Base-by-base conservation (phyloP, 2,329 filamentous ascomycete species). In the Ophiostoma sp. region DNA sequence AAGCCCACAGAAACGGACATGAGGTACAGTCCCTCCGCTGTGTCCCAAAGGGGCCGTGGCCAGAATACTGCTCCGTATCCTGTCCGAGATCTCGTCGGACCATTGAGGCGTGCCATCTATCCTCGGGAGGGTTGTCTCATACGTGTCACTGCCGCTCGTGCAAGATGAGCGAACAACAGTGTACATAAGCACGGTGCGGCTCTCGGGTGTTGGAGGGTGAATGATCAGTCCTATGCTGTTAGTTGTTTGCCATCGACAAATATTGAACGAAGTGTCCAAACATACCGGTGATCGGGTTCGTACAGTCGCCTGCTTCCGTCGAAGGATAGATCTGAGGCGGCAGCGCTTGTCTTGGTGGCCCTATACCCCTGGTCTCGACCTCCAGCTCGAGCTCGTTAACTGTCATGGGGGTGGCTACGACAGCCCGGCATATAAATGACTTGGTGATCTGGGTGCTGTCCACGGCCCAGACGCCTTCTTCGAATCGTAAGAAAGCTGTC, bases 401-500 rank as follows among this genome's bases (percentile, higher is more conserved):
- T 16, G 79, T 75, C 47, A 81, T 79, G 0, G 85, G 84, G 0
- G 84, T 85, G 1, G 81, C 81, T 5, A 87, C 80, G 2, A 86
- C 77, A 2, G 84, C 85, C n/a, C 84, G 81, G 62, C 81, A 84
- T 55, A 79, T 73, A 47, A 38, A 45, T 27, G 60, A 65, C 67
- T 60, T 62, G 12, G 27, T 4, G 9, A 18, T n/a, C 4, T 40
- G 8, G 9, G 52, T 44, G 27, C 40, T 18, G n/a, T 75, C 76
- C 4, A 74, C 74, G 3, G 75, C 76, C 4, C 80, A 83, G 16
- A 85, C 72, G 81, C 75, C 77, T 64, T 85, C 79, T 72, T 87
- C 85, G 79, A 84, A 87, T 66, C 82, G 80, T 14, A 87, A 76
- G 71, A 86, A 85, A 1, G 84, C 80, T 71, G 86, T 84, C 0